Base-by-base conservation (phyloP, 208 protist species). In the Leishmania guyanensis region DNA sequence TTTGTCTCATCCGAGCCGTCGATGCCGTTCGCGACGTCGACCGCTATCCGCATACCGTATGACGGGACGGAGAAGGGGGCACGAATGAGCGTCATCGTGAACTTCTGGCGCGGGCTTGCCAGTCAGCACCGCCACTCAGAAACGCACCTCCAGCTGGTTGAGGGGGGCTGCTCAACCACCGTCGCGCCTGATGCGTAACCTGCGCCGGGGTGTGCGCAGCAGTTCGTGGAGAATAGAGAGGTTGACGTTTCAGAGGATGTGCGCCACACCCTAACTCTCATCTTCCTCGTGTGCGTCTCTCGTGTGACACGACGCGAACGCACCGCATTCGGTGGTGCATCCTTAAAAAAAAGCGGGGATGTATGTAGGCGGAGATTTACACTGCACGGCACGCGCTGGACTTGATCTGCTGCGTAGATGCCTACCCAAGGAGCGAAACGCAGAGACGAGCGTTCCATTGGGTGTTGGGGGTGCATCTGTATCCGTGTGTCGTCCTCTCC, bases 61-160 rank as follows among this genome's bases (percentile, higher is more conserved):
- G 76, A 81, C 33, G 78, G 56, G 20, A 83, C 81, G 0, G 83
- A 92, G 53, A 91, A 85, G 46, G 82, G 68, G 46, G 81, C 80
- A 0, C 86, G 89, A 29, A 90, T 94, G 56, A 83, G 87, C 74
- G 82, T 82, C 22, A 94, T 93, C 76, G 82, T 94, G 54, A 83
- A 86, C 60, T 89, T 94, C 50, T 96, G 90, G 91, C 92, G 87
- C 16, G 85, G 88, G 10, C 84, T 96, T 26, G 90, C 91, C 14
- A 80, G 81, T 5, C 88, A 92, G 75, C 90, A 94, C 77, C 84
- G 79, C 8, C 86, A 92, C 72, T 58, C 66, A 22, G 73, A 64
- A 5, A 64, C 54, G 26, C 75, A 81, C 58, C 36, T 69, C 39
- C 3, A 69, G 16, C 4, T 36, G 3, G 4, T n/a, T 17, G 50